Evolutionary conservation across 306 rosid genomes (phyloP).

Genomic region (Carpinus viminea): DNA sequence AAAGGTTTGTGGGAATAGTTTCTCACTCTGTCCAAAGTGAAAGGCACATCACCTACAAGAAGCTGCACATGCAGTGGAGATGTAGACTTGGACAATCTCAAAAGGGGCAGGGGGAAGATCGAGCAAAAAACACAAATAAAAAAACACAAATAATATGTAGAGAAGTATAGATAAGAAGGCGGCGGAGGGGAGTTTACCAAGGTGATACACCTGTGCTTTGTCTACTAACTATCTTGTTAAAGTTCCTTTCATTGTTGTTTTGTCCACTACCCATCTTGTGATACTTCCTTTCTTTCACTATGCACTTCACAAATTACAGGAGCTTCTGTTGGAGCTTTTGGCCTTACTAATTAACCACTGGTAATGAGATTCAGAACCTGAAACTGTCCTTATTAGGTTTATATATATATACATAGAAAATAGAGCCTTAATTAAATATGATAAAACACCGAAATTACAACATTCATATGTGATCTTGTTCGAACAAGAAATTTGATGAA

Average conservation of each 20-base stretch:
- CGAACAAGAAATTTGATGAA: too few relatives aligned
- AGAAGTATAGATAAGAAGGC: background rate
- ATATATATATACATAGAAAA: too few relatives aligned
- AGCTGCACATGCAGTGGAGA: constrained; percentile 25
- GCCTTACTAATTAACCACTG: background rate
- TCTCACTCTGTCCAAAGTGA: constrained; percentile 30
- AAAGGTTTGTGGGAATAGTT: background rate
- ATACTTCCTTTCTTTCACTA: background rate
- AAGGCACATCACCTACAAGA: constrained; percentile 30
- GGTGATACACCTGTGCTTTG: constrained; percentile 6
- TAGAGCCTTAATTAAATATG: too few relatives aligned
- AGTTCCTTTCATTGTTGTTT: background rate
- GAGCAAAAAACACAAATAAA: background rate
- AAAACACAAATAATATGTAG: too few relatives aligned
- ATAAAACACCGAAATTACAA: too few relatives aligned
- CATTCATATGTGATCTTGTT: too few relatives aligned
- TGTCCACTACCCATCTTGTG: constrained; percentile 13
- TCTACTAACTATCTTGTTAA: constrained; percentile 12
- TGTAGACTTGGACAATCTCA: constrained; percentile 38
- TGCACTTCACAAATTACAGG: background rate
- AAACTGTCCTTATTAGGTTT: too few relatives aligned
- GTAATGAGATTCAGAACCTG: too few relatives aligned
- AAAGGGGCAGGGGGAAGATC: background rate
- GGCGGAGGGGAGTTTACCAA: constrained; percentile 16
- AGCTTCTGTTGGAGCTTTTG: background rate